Evolutionary conservation across 257 asterid genomes (phyloP), one percentile per base, ranked within the genome.

Genomic region (Cinchona pubescens): DNA sequence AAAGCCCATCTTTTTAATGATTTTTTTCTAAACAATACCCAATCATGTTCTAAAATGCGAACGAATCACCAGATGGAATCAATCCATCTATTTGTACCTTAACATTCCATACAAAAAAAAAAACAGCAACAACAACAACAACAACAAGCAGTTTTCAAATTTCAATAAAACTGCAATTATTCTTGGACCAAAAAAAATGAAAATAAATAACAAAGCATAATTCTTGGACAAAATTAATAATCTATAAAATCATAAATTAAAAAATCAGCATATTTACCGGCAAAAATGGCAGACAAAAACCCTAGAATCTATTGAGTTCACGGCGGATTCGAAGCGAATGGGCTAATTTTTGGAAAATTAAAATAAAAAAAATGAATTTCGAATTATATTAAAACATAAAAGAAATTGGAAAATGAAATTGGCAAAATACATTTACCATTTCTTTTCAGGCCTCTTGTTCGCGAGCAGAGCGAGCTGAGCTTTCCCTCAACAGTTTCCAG

Each of bases 381-480:
- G 11, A 51, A 9, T 37, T 19, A 37, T 5, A 51, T 18, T 0
- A 3, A 2, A 48, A 23, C 29, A 46, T 45, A 42, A 10, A 63
- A 1, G 27, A 13, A 48, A 7, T 4, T 14, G 6, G 35, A 38
- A 75, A 14, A 3, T 37, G 4, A 35, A 49, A 4, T 15, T 5
- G 18, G 32, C 23, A 1, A 6, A 29, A 15, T n/a, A 23, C 61
- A 70, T 61, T n/a, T 70, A 77, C 80, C 80, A 77, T 77, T 51
- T 48, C 4, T 71, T 49, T 12, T 45, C 30, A 2, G 38, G n/a
- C 5, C 18, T 11, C 40, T 38, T 59, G 63, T 7, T 8, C 29
- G 43, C n/a, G n/a, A n/a, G n/a, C n/a, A n/a, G n/a, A n/a, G n/a
- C n/a, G n/a, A n/a, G n/a, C n/a, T n/a, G n/a, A n/a, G n/a, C n/a